Evolutionary conservation across 1,139 yeast genomes (phyloP).

Genomic region (Yamadazyma kanchanaburiensis): DNA sequence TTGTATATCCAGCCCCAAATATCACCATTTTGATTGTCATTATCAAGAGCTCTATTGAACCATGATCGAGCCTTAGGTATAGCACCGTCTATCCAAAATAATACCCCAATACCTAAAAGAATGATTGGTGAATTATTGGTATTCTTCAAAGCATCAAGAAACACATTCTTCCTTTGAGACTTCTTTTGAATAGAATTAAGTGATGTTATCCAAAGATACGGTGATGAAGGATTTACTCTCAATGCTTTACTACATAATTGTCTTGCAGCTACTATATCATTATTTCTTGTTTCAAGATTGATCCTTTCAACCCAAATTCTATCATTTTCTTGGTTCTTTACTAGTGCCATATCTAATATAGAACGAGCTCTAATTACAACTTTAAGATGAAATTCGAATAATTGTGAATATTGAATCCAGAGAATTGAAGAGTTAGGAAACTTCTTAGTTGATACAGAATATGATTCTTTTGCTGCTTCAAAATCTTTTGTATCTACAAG

Average conservation of each 20-base stretch:
- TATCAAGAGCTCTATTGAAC: conserved; percentile 63
- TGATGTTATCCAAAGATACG: conserved; percentile 61
- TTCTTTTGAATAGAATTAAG: conserved; percentile 49
- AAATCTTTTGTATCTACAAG: conserved; percentile 24
- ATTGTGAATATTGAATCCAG: conserved; percentile 55
- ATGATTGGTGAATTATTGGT: conserved; percentile 63
- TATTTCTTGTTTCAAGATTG: conserved; percentile 50
- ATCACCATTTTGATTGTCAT: conserved; percentile 67
- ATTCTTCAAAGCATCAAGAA: conserved; percentile 67
- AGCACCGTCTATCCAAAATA: conserved; percentile 70
- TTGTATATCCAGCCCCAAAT: conserved; percentile 69
- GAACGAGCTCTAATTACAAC: conserved; percentile 65
- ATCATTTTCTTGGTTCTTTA: conserved; percentile 49
- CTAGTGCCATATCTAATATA: conserved; percentile 63
- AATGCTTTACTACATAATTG: conserved; percentile 60
- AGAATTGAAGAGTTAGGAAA: conserved; percentile 43
- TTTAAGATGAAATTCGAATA: conserved; percentile 42
- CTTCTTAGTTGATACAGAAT: conserved; percentile 45
- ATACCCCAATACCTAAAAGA: conserved; percentile 61
- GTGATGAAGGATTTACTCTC: conserved; percentile 55
- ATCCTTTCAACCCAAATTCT: conserved; percentile 58
- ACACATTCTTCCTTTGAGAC: conserved; percentile 59
- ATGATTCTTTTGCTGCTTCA: conserved; percentile 45
- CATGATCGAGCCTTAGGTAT: conserved; percentile 64
- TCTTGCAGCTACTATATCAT: conserved; percentile 52